Base-by-base conservation (phyloP, 352 stramenopile species). In the Pythium sukuiense region DNA sequence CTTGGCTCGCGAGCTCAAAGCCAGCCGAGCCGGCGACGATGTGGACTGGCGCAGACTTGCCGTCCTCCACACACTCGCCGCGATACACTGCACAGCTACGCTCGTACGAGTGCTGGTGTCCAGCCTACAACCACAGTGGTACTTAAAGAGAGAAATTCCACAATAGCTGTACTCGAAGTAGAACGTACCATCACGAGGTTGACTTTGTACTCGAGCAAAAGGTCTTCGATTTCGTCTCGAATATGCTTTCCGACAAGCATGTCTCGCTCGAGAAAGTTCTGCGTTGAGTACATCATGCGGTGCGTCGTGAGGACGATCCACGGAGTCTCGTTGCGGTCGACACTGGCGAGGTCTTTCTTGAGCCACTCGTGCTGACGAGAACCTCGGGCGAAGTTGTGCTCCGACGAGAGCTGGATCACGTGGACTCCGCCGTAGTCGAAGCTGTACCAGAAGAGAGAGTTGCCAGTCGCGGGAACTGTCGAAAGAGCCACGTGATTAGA, bases 291-390 rank as follows among this genome's bases (percentile, higher is more conserved):
- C 79, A 98, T 90, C 69, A 96, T 95, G 7, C 92, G 80, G 77
- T 98, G 92, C 2, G 80, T 78, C 55, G 95, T 96, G 6, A 98
- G 54, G 35, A 98, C 74, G 7, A 98, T 69, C 92, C 93, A 98
- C 18, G 95, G 95, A 13, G 89, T 97, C 14, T 80, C 63, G 6
- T 12, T 86, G 50, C 95, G 78, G 74, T 98, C 73, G 2, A 98
- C 80, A 20, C 63, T 67, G 45, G 74, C 53, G 33, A 98, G 74
- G 68, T 97, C 89, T 6, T 69, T 62, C 54, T 90, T 61, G 37
- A 98, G 76, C 85, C 90, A 98, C 45, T 80, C 58, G 57, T 96
- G 92, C 71, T 98, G 95, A 41, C 72, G 59, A 7, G 89, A 97
- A 49, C 89, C 90, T 59, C 67, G 69, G 1, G 83, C 89, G 70